Evolutionary conservation across 2,329 filamentous ascomycete species (phyloP).

Genomic region (Fusarium chlamydosporum): DNA sequence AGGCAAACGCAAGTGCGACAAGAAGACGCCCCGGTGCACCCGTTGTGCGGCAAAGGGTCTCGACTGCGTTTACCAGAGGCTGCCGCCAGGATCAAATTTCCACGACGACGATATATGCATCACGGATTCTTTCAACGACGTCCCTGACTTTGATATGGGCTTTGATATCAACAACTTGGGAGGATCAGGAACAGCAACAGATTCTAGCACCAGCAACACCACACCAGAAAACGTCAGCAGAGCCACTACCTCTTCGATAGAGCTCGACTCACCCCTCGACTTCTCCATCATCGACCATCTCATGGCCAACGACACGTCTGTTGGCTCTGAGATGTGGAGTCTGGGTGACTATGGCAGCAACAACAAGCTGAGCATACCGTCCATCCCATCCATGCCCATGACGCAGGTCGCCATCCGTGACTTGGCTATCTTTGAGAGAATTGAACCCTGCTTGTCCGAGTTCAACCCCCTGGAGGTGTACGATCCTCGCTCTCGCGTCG

Average conservation of each 20-base stretch:
- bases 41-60: slow-evolving; percentile 60
- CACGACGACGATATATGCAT: slow-evolving; percentile 43
- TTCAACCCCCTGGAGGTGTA: slow-evolving; percentile 56
- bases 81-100: slow-evolving; percentile 49
- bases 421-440: slow-evolving; percentile 46
- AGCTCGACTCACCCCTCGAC: slow-evolving; percentile 52
- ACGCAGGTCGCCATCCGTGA: slow-evolving; percentile 52
- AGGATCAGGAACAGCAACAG: slow-evolving; percentile 43
- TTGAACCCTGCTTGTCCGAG: slow-evolving; percentile 43
- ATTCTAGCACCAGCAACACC: slow-evolving; percentile 46
- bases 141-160: slow-evolving; percentile 57
- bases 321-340: slow-evolving; percentile 49
- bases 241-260: slow-evolving; percentile 40
- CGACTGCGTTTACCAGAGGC: slow-evolving; percentile 59
- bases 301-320: slow-evolving; percentile 47
- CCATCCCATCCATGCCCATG: slow-evolving; percentile 45
- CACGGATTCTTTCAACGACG: slow-evolving; percentile 27
- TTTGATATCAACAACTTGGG: slow-evolving; percentile 55
- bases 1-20: slow-evolving; percentile 64
- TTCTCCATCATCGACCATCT: slow-evolving; percentile 57
- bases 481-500: slow-evolving; percentile 55
- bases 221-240: slow-evolving; percentile 52
- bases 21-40: slow-evolving; percentile 59
- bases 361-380: slow-evolving; percentile 54
- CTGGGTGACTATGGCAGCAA: slow-evolving; percentile 45